phyloP scores from a whole-genome alignment of 352 stramenopile species.

The Elongisporangium senticosum region DNA sequence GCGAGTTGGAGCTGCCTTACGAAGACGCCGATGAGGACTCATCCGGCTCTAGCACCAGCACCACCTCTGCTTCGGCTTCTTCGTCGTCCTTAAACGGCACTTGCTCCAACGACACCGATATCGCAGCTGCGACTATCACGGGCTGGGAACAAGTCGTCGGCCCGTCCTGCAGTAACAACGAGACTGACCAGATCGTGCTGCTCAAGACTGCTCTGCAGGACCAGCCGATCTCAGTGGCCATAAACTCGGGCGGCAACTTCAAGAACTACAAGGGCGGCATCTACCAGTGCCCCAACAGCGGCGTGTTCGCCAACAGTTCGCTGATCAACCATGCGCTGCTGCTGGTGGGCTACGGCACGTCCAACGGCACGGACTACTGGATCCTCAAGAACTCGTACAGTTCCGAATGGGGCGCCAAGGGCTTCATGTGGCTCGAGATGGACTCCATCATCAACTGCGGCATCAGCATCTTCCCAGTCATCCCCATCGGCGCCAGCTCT shows the following conservation, averaged over 20 bases:
- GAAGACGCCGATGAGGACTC: slow-evolving; percentile 34
- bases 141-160: slow-evolving; percentile 68
- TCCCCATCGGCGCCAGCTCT: slow-evolving; percentile 40
- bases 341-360: slow-evolving; percentile 62
- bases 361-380: slow-evolving; percentile 49
- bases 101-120: slow-evolving; percentile 27
- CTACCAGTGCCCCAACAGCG: slow-evolving; percentile 67
- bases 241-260: slow-evolving; percentile 73
- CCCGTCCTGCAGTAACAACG: slow-evolving; percentile 37
- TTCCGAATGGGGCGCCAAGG: slow-evolving; percentile 59
- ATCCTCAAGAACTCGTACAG: slow-evolving; percentile 85
- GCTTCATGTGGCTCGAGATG: slow-evolving; percentile 54
- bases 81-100: slow-evolving; percentile 18
- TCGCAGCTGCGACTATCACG: slow-evolving; percentile 55
- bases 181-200: slow-evolving; percentile 42
- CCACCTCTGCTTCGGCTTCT: slow-evolving; percentile 1
- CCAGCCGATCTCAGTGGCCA: slow-evolving; percentile 69
- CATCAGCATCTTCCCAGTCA: slow-evolving; percentile 67
- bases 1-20: slow-evolving; percentile 61
- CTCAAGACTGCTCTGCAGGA: slow-evolving; percentile 64
- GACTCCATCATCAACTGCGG: slow-evolving; percentile 79
- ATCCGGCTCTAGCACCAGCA: slow-evolving; percentile 20
- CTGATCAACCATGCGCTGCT: slow-evolving; percentile 71
- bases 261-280: slow-evolving; percentile 79
- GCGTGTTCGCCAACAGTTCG: slow-evolving; percentile 48